Conservation (phyloP, 2,329 filamentous ascomycete species). For the Cytospora paraplurivora region DNA sequence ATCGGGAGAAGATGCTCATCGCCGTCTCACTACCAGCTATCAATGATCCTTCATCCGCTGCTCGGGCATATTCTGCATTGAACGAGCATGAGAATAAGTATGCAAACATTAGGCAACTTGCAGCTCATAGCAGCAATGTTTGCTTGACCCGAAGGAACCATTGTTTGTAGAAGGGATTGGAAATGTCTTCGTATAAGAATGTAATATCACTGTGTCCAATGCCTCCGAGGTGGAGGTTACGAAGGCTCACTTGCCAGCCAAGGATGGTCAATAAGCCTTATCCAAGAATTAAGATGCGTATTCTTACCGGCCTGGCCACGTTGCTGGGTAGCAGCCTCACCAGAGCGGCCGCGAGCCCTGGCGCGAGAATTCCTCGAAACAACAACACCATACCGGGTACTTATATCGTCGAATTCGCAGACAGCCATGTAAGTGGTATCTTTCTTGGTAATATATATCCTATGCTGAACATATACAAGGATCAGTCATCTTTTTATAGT, state of each 20-base stretch:
- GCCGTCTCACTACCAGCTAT: not conserved
- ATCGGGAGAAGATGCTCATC: not conserved
- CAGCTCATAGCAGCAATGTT: conserved; percentile 12
- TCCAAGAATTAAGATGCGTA: conserved; percentile 10
- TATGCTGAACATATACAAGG: conserved; percentile 15
- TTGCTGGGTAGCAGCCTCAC: conserved; percentile 9
- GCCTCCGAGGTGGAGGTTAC: not conserved
- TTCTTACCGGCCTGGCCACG: not conserved
- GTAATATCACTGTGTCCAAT: not conserved
- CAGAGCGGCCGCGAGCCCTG: not conserved
- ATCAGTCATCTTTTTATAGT: conserved; percentile 30
- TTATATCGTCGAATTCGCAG: conserved; percentile 34
- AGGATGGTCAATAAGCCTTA: no score
- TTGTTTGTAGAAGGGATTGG: not conserved
- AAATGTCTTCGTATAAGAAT: conserved; percentile 4
- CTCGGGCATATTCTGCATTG: not conserved
- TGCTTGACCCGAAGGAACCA: not conserved
- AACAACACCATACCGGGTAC: conserved; percentile 14
- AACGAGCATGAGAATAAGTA: not conserved
- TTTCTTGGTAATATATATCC: not conserved
- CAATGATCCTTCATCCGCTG: no score
- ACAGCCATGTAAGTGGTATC: conserved; percentile 21
- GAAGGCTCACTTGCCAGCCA: not conserved
- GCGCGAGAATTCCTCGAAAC: not conserved
- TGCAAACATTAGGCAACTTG: not conserved